Evolutionary conservation across 2,329 filamentous ascomycete genomes (phyloP).

Genomic region (Elsinoe fawcettii): DNA sequence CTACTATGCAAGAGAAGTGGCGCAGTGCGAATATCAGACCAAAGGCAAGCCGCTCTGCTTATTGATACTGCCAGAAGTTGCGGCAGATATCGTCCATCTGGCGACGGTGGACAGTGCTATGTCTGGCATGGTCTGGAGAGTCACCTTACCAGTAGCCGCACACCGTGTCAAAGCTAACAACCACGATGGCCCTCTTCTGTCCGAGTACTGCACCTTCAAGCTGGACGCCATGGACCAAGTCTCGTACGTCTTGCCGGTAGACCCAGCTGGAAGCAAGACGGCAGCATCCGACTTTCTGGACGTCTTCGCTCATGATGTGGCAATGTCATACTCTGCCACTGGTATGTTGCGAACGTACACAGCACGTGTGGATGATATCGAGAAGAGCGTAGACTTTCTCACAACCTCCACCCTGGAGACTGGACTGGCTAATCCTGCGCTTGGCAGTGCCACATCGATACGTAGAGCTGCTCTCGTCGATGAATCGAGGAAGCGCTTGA

Average conservation of each 20-base stretch:
- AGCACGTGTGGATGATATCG: constrained; percentile 57
- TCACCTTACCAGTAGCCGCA: constrained; percentile 34
- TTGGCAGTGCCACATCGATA: constrained; percentile 78
- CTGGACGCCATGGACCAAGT: constrained; percentile 54
- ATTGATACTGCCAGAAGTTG: constrained; percentile 62
- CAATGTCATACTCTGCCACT: constrained; percentile 70
- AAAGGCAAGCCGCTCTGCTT: constrained; percentile 71
- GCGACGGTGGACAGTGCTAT: constrained; percentile 76
- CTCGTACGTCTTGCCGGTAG: constrained; percentile 56
- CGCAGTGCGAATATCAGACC: constrained; percentile 50
- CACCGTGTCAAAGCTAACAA: neutral
- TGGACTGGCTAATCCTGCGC: constrained; percentile 60
- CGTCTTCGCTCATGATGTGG: constrained; percentile 76
- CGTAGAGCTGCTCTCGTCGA: constrained; percentile 82
- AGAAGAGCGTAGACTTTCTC: constrained; percentile 67
- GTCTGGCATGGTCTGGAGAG: constrained; percentile 73
- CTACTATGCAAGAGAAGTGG: constrained; percentile 51
- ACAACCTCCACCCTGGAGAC: constrained; percentile 76
- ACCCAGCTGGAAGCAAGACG: constrained; percentile 69
- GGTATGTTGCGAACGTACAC: constrained; percentile 81
- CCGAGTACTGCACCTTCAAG: constrained; percentile 64
- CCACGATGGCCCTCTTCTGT: too few species aligned
- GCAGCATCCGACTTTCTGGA: constrained; percentile 73
- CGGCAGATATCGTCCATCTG: constrained; percentile 51
- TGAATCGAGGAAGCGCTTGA: constrained; percentile 61